Percentiles rank a stretch among this genome's conserved stretches.
These are phyloP conservation scores for Chamaecrista fasciculata DNA, from an alignment of 306 rosid species.

Conservation along the genomic window DNA sequence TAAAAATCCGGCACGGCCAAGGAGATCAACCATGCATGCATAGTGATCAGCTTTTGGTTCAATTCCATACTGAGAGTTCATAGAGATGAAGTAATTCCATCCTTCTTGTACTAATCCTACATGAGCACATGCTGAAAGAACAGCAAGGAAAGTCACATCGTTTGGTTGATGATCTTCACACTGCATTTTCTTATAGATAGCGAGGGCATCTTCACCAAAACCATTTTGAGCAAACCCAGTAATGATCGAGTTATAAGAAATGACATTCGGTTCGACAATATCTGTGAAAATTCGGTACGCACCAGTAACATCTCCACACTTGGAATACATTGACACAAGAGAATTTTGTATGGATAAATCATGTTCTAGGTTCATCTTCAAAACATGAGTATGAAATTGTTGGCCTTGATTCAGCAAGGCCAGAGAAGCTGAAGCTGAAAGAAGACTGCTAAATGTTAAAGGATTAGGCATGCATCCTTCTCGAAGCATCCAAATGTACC, in stretches of 20 bases:
- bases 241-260: slow-evolving; percentile 69
- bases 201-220: slow-evolving; percentile 58
- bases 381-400: slow-evolving; percentile 57
- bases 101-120: slow-evolving; percentile 75
- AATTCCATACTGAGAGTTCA: slow-evolving; percentile 48
- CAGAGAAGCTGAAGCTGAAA: slow-evolving; percentile 70
- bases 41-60: slow-evolving; percentile 73
- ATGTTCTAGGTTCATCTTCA: slow-evolving; percentile 57
- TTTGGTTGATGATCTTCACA: slow-evolving; percentile 52
- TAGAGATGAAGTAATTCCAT: slow-evolving; percentile 46
- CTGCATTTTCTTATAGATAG: slow-evolving; percentile 57
- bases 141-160: slow-evolving; percentile 60
- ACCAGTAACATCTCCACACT: slow-evolving; percentile 68
- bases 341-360: slow-evolving; percentile 73
- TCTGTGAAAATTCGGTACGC: slow-evolving; percentile 54
- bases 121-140: slow-evolving; percentile 85
- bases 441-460: slow-evolving; percentile 62
- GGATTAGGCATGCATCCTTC: slow-evolving; percentile 51
- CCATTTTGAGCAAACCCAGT: slow-evolving; percentile 82
- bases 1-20: slow-evolving; percentile 76
- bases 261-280: slow-evolving; percentile 47
- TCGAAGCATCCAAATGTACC: slow-evolving; percentile 60
- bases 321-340: slow-evolving; percentile 71
- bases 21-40: slow-evolving; percentile 83
- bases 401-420: slow-evolving; percentile 63